Conservation (phyloP, 257 asterid genomes). For the Fraxinus quadrangulata region DNA sequence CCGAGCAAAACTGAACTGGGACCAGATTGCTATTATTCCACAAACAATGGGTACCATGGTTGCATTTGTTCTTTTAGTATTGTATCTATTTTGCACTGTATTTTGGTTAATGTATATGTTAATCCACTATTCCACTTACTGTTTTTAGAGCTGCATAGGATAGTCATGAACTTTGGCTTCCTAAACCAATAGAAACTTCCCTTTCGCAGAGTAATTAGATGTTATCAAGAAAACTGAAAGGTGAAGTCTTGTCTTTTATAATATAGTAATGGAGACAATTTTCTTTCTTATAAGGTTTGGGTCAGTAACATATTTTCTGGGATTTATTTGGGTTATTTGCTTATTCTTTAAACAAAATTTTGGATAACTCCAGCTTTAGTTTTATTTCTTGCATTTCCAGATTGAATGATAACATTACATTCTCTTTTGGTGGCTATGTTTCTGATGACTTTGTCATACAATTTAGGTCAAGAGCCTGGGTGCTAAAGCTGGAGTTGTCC, state of each 20-base stretch:
- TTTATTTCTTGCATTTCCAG: neutral
- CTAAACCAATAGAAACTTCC: neutral
- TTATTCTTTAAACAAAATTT: neutral
- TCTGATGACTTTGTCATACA: conserved; percentile 2
- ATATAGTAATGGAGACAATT: conserved; percentile 11
- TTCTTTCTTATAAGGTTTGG: neutral
- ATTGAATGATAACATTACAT: neutral
- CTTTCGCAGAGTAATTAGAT: neutral
- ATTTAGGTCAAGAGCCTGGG: conserved; percentile 82
- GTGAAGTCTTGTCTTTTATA: neutral
- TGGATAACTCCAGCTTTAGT: neutral
- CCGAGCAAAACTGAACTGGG: neutral
- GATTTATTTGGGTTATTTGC: neutral
- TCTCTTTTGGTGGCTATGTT: conserved; percentile 27
- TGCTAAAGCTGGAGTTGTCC: conserved; percentile 99
- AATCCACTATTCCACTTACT: neutral
- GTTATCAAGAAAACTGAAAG: neutral
- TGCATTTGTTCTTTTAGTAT: neutral
- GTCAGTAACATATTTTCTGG: conserved; percentile 1
- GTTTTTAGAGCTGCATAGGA: neutral
- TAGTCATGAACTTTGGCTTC: neutral
- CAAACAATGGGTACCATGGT: neutral
- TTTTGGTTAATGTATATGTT: neutral
- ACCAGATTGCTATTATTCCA: neutral
- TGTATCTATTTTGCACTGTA: neutral